A percentile compares a stretch with the other conserved stretches of the same genome.
Evolutionary conservation across 2,329 filamentous ascomycete species (phyloP).

Genomic region (Chaetomium strumarium): DNA sequence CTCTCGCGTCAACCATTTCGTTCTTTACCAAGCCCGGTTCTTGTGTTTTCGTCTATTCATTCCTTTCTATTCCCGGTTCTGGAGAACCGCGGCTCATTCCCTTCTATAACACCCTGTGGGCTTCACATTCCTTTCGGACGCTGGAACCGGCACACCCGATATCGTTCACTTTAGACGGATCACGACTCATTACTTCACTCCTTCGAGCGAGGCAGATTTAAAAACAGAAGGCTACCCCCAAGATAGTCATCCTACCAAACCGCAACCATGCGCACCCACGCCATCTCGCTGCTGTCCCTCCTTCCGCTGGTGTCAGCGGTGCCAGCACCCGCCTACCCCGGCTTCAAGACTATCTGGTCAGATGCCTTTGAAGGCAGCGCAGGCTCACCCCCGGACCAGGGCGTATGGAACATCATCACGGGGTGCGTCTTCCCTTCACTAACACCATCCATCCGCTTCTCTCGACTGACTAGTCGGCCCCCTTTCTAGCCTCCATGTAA

Average conservation of each 20-base stretch:
- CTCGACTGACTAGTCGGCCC: background rate
- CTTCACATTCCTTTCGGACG: conserved; percentile 9
- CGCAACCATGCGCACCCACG: background rate
- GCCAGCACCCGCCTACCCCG: conserved; percentile 35
- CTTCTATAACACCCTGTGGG: conserved; percentile 9
- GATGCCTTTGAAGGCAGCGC: conserved; percentile 38
- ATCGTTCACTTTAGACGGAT: conserved; percentile 1
- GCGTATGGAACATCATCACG: conserved; percentile 38
- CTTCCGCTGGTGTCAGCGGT: conserved; percentile 31
- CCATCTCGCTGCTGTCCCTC: conserved; percentile 27
- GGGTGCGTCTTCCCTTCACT: conserved; percentile 13
- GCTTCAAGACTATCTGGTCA: conserved; percentile 37
- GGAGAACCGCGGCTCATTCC: background rate
- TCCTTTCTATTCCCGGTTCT: conserved; percentile 9
- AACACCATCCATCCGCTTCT: background rate
- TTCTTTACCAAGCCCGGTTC: conserved; percentile 13
- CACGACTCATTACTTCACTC: background rate
- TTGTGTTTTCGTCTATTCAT: conserved; percentile 8
- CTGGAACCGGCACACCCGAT: conserved; percentile 1
- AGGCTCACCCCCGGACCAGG: conserved; percentile 31
- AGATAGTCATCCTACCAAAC: background rate
- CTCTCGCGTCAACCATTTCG: conserved; percentile 2
- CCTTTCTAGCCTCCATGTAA: conserved; percentile 36
- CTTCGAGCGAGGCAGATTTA: background rate
- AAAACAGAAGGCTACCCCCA: background rate